A percentile compares a stretch with the other conserved stretches of the same genome.
Evolutionary conservation across 805 yeast genomes (phyloP).

Genomic region (Scheffersomyces amazonensis): DNA sequence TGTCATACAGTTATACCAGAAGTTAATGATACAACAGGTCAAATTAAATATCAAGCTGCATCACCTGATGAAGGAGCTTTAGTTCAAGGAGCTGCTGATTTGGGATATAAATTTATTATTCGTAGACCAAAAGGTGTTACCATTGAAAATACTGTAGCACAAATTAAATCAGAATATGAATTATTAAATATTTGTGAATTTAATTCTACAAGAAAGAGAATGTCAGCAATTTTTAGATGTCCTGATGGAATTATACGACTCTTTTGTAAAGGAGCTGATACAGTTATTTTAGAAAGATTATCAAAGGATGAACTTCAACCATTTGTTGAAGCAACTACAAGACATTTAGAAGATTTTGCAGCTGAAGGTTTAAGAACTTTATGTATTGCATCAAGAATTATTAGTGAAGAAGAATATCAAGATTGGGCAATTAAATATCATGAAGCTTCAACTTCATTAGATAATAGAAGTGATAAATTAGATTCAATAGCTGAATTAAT

Average conservation of each 20-base stretch:
- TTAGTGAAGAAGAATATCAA: slow-evolving; percentile 74
- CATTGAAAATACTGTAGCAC: slow-evolving; percentile 51
- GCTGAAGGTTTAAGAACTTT: slow-evolving; percentile 92
- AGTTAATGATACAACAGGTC: slow-evolving; percentile 50
- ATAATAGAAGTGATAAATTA: slow-evolving; percentile 67
- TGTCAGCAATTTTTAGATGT: slow-evolving; percentile 91
- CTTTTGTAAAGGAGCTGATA: slow-evolving; percentile 97
- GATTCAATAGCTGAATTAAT: slow-evolving; percentile 89
- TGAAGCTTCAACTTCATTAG: slow-evolving; percentile 79
- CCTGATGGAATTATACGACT: slow-evolving; percentile 90
- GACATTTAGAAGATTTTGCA: slow-evolving; percentile 94
- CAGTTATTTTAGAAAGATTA: slow-evolving; percentile 87
- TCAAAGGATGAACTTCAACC: slow-evolving; percentile 59
- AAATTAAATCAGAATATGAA: slow-evolving; percentile 56
- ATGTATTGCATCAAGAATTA: slow-evolving; percentile 83
- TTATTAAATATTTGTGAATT: slow-evolving; percentile 91
- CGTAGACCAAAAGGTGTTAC: slow-evolving; percentile 84
- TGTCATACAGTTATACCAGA: slow-evolving; percentile 99
- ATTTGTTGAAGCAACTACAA: slow-evolving; percentile 77
- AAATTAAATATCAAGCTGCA: slow-evolving; percentile 93
- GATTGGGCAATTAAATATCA: slow-evolving; percentile 67
- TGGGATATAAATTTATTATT: slow-evolving; percentile 81
- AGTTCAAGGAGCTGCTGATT: slow-evolving; percentile 90
- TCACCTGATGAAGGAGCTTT: slow-evolving; percentile 99
- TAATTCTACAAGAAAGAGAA: slow-evolving; percentile 95